Conservation (phyloP, 2,329 filamentous ascomycete species). For the Colletotrichum theobromicola region DNA sequence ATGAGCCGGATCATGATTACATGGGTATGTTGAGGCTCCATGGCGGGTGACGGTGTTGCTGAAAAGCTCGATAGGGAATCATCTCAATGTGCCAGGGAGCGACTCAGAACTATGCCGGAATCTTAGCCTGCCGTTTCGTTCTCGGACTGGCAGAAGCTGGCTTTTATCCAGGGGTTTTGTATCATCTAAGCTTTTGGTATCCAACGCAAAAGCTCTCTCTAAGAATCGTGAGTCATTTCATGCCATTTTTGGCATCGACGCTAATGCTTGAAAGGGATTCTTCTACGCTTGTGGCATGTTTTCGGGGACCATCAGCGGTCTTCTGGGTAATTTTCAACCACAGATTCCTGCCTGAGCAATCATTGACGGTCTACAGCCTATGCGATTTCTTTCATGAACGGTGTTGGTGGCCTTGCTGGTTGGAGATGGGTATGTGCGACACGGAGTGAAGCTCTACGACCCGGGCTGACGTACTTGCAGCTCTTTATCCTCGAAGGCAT, state of each 20-base stretch:
- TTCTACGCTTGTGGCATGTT: slow-evolving; percentile 37
- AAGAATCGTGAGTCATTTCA: slow-evolving; percentile 28
- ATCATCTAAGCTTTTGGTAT: slow-evolving; percentile 36
- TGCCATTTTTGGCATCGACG: background rate
- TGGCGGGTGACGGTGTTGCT: background rate
- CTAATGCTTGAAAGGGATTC: slow-evolving; percentile 26
- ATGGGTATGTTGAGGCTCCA: slow-evolving; percentile 15
- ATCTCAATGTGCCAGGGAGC: slow-evolving; percentile 28
- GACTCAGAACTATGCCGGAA: slow-evolving; percentile 27
- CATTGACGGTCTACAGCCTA: slow-evolving; percentile 17
- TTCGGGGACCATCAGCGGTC: slow-evolving; percentile 34
- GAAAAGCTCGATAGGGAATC: slow-evolving; percentile 4
- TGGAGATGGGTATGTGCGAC: slow-evolving; percentile 27
- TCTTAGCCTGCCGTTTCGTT: slow-evolving; percentile 30
- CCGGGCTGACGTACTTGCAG: slow-evolving; percentile 7
- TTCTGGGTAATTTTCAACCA: slow-evolving; percentile 19
- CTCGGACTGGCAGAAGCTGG: slow-evolving; percentile 32
- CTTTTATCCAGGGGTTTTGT: slow-evolving; percentile 33
- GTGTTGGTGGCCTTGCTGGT: slow-evolving; percentile 25
- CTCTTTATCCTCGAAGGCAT: slow-evolving; percentile 31
- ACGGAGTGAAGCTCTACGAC: background rate
- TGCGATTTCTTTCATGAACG: slow-evolving; percentile 32
- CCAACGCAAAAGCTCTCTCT: slow-evolving; percentile 33
- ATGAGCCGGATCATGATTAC: slow-evolving; percentile 31
- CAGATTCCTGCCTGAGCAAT: accelerated